Conservation (phyloP, 73 alveolate genomes). For the Uronychia setigera region DNA sequence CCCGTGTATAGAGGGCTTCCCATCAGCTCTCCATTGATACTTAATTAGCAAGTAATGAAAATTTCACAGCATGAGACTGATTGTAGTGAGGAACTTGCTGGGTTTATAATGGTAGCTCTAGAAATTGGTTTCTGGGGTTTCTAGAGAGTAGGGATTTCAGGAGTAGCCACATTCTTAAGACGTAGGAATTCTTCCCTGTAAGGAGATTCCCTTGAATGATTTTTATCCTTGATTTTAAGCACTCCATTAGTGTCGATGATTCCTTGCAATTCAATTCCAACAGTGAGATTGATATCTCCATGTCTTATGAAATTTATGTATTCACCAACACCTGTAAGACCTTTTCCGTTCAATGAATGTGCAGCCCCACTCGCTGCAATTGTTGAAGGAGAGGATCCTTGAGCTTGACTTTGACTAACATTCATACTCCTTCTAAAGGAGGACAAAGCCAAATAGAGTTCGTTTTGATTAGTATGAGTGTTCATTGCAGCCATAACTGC, state of each 20-base stretch:
- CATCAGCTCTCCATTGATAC: neutral
- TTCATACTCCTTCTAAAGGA: too few relatives aligned
- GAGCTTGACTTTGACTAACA: too few relatives aligned
- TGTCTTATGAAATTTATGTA: neutral
- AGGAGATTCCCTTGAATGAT: neutral
- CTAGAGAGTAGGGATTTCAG: neutral
- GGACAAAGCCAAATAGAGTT: too few relatives aligned
- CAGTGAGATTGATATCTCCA: neutral
- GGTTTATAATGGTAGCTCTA: neutral
- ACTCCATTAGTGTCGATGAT: neutral
- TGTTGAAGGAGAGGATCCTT: too few relatives aligned
- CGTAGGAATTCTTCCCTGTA: neutral
- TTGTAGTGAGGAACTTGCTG: neutral
- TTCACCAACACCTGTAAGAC: neutral
- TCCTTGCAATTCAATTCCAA: neutral
- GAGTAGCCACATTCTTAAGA: neutral
- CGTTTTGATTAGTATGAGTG: too few relatives aligned
- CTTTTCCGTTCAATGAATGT: neutral
- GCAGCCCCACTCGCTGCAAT: constrained; percentile 1
- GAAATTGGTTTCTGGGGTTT: neutral
- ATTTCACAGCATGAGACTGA: neutral
- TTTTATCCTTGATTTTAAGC: neutral
- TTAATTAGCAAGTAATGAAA: neutral
- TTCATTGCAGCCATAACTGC: too few relatives aligned
- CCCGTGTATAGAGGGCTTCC: neutral